Evolutionary conservation across 176 grass and related monocot genomes (phyloP).

Genomic region (Musa beccarii): DNA sequence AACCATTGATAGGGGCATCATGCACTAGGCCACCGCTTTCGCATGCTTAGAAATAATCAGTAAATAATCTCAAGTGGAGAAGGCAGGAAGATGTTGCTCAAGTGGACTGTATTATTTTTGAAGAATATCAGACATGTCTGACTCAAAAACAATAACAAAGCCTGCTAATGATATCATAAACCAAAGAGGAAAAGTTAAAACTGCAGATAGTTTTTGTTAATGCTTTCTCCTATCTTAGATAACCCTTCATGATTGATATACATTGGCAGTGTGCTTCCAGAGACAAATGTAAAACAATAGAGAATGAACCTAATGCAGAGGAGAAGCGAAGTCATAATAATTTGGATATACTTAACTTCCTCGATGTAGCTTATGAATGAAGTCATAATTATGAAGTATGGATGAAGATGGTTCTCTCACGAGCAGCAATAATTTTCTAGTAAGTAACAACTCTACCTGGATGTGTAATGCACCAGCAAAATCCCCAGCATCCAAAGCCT

Average conservation of each 20-base stretch:
- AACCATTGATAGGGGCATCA: too few species aligned
- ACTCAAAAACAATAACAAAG: too few species aligned
- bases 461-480: constrained; percentile 74
- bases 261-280: not conserved
- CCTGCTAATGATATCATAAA: too few species aligned
- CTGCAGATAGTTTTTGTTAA: not conserved
- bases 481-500: constrained; percentile 64
- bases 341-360: not conserved
- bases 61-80: too few species aligned
- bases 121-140: too few species aligned
- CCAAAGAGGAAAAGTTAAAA: too few species aligned
- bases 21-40: too few species aligned
- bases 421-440: not conserved
- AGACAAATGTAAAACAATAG: not conserved
- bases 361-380: not conserved
- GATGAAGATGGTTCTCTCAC: not conserved
- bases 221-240: not conserved
- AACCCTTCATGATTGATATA: not conserved
- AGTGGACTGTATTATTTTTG: too few species aligned
- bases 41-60: too few species aligned
- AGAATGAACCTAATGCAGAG: not conserved
- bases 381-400: not conserved
- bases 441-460: constrained; percentile 43
- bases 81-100: too few species aligned
- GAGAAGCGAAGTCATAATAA: not conserved